Base-by-base conservation (phyloP, 768 basidiomycete species). In the Russula olivacea region DNA sequence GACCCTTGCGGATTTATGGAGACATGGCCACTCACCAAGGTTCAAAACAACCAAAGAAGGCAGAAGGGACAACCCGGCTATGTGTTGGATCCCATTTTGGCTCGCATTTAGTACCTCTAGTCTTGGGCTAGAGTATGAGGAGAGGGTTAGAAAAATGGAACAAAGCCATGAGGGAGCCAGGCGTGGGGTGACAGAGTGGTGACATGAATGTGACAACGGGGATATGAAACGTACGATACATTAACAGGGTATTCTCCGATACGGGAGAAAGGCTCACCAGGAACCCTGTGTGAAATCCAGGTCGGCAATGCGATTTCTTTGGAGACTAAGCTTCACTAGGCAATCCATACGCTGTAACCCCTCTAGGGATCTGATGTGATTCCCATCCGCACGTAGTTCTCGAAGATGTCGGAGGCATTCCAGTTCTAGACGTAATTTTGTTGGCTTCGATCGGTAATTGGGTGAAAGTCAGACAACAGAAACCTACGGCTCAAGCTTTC, bases 301-400 rank as follows among this genome's bases (percentile, higher is more conserved):
- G 53, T 74, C 77, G 65, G 76, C 72, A 60, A 98, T 80, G 58
- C 75, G 71, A 75, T 98, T 98, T 36, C 83, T 83, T 72, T 87
- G 83, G 64, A 93, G 74, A 69, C 89, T 92, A 61, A 98, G 78
- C 75, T 92, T 91, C 70, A 88, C 82, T 30, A 99, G 84, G 21
- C 85, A 82, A 68, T 90, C 88, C 78, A 98, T 81, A 63, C 78
- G 79, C 71, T 89, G 82, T 50, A 99, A 76, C 1, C 94, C 93
- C 47, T 88, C 85, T 17, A 92, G 69, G 70, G 80, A 84, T 19
- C 72, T 75, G 67, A 99, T 87, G 71, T 78, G 80, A 76, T 98
- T 98, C 56, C 84, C 82, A 71, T 98, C 93, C n/a, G 90, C 89
- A 60, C 84, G 88, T 58, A 99, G 83, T 72, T 98, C 93, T 40